Evolutionary conservation across 176 grass and related monocot genomes (phyloP).

Genomic region (Ananas comosus): DNA sequence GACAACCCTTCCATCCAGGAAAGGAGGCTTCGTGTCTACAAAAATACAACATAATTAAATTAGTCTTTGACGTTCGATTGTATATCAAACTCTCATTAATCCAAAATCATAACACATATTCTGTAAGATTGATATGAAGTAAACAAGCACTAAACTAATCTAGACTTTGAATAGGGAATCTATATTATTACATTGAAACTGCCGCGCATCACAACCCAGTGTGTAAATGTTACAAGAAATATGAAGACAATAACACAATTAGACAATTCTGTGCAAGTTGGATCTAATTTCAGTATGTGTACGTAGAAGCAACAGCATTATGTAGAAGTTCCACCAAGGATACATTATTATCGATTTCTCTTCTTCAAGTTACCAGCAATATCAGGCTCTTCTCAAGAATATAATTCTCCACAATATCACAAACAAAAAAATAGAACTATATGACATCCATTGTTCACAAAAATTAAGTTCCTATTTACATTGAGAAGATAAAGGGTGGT

Average conservation of each 20-base stretch:
- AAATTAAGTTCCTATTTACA: no score
- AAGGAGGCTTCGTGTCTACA: constrained; percentile 90
- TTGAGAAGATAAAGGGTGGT: no score
- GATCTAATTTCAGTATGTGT: no score
- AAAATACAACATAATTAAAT: constrained; percentile 1
- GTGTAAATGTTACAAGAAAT: not conserved
- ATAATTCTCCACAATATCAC: no score
- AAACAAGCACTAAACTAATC: not conserved
- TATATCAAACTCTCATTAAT: not conserved
- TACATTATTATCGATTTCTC: not conserved
- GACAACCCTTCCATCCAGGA: constrained; percentile 90
- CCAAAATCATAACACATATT: not conserved
- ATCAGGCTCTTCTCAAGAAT: not conserved
- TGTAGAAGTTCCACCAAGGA: not conserved
- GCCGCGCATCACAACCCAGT: not conserved
- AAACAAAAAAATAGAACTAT: no score
- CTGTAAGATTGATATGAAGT: not conserved
- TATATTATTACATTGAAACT: not conserved
- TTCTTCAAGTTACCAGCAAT: not conserved
- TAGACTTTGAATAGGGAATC: not conserved
- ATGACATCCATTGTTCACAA: no score
- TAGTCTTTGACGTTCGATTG: not conserved
- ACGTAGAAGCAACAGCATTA: no score
- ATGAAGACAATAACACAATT: no score
- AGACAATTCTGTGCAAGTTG: no score